A percentile compares a stretch with the other conserved stretches of the same genome.
phyloP scores from a whole-genome alignment of 139 green algal genomes.

The Chlamydomonas eustigma region DNA sequence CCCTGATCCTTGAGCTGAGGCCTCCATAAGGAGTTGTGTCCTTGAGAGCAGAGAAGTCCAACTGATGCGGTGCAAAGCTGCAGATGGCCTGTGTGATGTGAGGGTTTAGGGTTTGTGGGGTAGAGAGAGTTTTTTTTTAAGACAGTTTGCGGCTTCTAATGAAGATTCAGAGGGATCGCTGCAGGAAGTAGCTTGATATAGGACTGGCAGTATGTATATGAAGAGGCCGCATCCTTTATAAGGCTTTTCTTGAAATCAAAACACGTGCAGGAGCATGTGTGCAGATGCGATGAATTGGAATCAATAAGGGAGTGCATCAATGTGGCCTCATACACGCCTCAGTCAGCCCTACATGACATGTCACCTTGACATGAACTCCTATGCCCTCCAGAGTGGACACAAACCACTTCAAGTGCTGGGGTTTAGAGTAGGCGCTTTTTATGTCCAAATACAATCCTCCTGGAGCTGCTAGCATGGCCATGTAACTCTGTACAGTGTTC shows the following conservation, averaged over 20 bases:
- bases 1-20: not conserved
- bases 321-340: no score
- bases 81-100: slow-evolving; percentile 27
- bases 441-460: slow-evolving; percentile 57
- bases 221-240: no score
- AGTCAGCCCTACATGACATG: no score
- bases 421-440: slow-evolving; percentile 50
- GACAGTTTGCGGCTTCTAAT: no score
- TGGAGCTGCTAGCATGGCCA: slow-evolving; percentile 42
- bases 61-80: slow-evolving; percentile 31
- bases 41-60: slow-evolving; percentile 16
- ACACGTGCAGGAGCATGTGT: no score
- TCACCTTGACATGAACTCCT: slow-evolving; percentile 41
- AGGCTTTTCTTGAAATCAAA: no score
- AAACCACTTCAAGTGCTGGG: slow-evolving; percentile 42
- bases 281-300: no score
- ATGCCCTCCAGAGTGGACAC: slow-evolving; percentile 36
- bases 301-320: no score
- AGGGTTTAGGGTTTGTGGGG: not conserved
- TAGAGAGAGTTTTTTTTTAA: no score
- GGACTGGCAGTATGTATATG: no score
- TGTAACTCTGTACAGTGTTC: slow-evolving; percentile 32
- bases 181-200: no score
- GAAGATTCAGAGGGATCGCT: no score
- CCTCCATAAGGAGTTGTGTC: not conserved